These are phyloP conservation scores for Arachis stenosperma DNA, from an alignment of 306 rosid species.

Conservation along the genomic window DNA sequence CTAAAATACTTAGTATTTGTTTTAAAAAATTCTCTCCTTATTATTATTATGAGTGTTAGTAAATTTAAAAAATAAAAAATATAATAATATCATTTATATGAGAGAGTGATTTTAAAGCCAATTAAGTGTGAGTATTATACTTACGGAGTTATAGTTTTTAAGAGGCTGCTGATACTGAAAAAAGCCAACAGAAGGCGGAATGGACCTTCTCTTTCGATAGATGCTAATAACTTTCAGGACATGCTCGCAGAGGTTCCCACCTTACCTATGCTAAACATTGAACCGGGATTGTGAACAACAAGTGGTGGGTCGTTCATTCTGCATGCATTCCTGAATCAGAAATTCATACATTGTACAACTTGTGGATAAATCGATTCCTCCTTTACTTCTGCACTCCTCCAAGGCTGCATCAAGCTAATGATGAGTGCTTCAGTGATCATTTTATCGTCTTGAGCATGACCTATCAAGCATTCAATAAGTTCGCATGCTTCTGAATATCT, in stretches of 20 bases:
- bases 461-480: constrained; percentile 79
- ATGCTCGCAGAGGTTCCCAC: constrained; percentile 86
- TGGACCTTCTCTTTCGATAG: constrained; percentile 49
- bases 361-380: constrained; percentile 59
- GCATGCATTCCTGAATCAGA: constrained; percentile 69
- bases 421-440: constrained; percentile 77
- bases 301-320: constrained; percentile 50
- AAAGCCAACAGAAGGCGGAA: constrained; percentile 61
- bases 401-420: constrained; percentile 74
- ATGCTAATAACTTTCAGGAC: constrained; percentile 63
- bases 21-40: too few relatives aligned
- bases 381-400: constrained; percentile 63
- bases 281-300: constrained; percentile 77
- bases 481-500: constrained; percentile 90
- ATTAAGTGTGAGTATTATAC: too few relatives aligned
- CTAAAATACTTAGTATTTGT: too few relatives aligned
- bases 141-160: constrained; percentile 18
- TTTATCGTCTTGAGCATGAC: constrained; percentile 58
- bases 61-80: too few relatives aligned
- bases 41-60: too few relatives aligned
- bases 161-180: constrained; percentile 71
- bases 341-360: constrained; percentile 71
- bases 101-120: too few relatives aligned
- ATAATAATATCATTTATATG: too few relatives aligned
- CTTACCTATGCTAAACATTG: constrained; percentile 70